phyloP scores from a whole-genome alignment of 148 eudicot genomes.

The Persicaria maculosa region DNA sequence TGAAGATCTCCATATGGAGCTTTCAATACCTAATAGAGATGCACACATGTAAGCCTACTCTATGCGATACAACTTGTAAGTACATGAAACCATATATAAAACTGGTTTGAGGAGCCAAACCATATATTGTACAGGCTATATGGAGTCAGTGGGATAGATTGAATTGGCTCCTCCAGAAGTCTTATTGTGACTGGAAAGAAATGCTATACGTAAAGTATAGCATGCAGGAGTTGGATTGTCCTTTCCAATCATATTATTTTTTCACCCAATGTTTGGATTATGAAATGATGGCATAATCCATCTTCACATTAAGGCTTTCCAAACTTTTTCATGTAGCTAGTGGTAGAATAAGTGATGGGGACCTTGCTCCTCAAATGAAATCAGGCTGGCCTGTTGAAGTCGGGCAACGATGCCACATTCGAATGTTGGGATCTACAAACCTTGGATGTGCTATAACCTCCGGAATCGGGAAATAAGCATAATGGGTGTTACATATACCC shows the following conservation, averaged over 20 bases:
- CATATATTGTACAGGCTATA: not conserved
- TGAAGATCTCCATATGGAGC: too few species aligned
- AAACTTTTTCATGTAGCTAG: constrained; percentile 1
- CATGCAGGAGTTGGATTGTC: not conserved
- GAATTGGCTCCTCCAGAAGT: constrained; percentile 1
- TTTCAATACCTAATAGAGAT: too few species aligned
- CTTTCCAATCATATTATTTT: not conserved
- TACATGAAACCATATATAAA: too few species aligned
- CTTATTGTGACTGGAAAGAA: not conserved
- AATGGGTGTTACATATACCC: constrained; percentile 93
- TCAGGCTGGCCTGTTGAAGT: constrained; percentile 99
- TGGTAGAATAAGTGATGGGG: not conserved
- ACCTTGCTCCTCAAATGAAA: constrained; percentile 41
- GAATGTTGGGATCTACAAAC: constrained; percentile 86
- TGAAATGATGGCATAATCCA: not conserved
- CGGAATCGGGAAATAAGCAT: constrained; percentile 92
- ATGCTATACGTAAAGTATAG: not conserved
- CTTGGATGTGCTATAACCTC: constrained; percentile 86
- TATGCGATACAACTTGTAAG: too few species aligned
- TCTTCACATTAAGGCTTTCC: not conserved
- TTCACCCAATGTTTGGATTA: not conserved
- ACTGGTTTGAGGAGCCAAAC: not conserved
- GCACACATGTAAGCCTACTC: too few species aligned
- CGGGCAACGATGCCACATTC: constrained; percentile 99
- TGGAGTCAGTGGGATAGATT: not conserved